Conservation (phyloP, 2,329 filamentous ascomycete genomes). For the Ceratocystis diversiconidia region DNA sequence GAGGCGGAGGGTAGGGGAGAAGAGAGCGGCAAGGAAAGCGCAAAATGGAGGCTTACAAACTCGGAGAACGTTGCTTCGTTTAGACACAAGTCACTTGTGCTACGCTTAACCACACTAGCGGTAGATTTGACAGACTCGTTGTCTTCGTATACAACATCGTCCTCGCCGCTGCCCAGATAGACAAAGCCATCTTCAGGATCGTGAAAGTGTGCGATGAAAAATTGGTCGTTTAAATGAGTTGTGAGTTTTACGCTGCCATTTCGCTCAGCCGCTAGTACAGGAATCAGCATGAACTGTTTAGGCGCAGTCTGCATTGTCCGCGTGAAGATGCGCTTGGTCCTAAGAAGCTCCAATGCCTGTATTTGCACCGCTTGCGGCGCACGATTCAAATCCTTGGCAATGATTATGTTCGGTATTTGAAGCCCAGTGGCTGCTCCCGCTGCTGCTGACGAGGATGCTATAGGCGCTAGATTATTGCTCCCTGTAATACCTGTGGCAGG, state of each 20-base stretch:
- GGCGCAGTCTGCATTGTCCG: constrained; percentile 60
- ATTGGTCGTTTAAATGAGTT: constrained; percentile 59
- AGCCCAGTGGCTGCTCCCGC: constrained; percentile 18
- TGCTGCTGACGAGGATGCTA: constrained; percentile 8
- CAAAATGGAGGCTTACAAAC: constrained; percentile 26
- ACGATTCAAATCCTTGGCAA: constrained; percentile 65
- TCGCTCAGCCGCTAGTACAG: constrained; percentile 43
- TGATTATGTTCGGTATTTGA: constrained; percentile 66
- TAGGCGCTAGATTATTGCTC: constrained; percentile 12
- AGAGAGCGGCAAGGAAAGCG: background rate
- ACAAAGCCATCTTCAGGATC: constrained; percentile 55
- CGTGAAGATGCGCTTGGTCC: constrained; percentile 63
- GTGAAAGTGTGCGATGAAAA: constrained; percentile 82
- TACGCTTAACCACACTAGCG: constrained; percentile 34
- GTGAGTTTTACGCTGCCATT: constrained; percentile 37
- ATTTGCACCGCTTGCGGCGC: constrained; percentile 68
- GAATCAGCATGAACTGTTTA: constrained; percentile 65
- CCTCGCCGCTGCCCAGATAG: constrained; percentile 43
- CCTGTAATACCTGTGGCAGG: constrained; percentile 11
- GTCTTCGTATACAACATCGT: constrained; percentile 26
- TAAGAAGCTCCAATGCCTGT: constrained; percentile 64
- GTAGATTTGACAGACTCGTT: constrained; percentile 26
- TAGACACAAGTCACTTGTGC: constrained; percentile 19
- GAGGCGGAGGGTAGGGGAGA: too few relatives aligned
- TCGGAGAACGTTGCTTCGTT: constrained; percentile 26